Evolutionary conservation across 345 rosid species (phyloP).

Genomic region (Boechera retrofracta): DNA sequence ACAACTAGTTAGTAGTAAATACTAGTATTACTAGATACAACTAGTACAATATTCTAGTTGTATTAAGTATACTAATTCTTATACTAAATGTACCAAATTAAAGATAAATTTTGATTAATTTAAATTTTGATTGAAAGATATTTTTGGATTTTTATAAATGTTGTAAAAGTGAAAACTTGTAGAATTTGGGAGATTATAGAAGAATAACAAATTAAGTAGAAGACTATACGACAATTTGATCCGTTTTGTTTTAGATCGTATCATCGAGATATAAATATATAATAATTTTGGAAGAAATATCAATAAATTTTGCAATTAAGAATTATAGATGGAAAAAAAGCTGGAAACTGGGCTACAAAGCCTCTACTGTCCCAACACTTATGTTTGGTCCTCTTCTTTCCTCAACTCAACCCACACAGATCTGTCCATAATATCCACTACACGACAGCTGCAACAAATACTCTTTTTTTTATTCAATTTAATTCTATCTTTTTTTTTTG

Average conservation of each 20-base stretch:
- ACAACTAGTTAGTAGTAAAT: too few relatives aligned
- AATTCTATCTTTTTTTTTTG: background rate
- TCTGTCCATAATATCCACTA: constrained; percentile 39
- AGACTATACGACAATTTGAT: too few relatives aligned
- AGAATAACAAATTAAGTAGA: too few relatives aligned
- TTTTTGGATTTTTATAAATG: too few relatives aligned
- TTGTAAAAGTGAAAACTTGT: too few relatives aligned
- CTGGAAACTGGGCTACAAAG: constrained; percentile 42
- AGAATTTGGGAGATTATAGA: too few relatives aligned
- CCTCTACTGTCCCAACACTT: constrained; percentile 24
- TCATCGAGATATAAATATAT: background rate
- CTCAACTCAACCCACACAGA: constrained; percentile 19
- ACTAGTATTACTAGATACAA: too few relatives aligned
- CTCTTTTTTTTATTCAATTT: background rate
- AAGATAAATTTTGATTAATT: too few relatives aligned
- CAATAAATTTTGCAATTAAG: constrained; percentile 15
- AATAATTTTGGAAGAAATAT: background rate
- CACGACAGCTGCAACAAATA: constrained; percentile 34
- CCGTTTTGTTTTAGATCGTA: background rate
- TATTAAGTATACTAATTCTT: too few relatives aligned
- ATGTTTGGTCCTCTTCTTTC: constrained; percentile 41
- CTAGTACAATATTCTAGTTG: too few relatives aligned
- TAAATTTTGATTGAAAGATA: too few relatives aligned
- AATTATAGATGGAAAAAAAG: constrained; percentile 24
- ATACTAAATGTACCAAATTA: too few relatives aligned